Base-by-base conservation (phyloP, 306 rosid genomes). In the Mucuna pruriens region DNA sequence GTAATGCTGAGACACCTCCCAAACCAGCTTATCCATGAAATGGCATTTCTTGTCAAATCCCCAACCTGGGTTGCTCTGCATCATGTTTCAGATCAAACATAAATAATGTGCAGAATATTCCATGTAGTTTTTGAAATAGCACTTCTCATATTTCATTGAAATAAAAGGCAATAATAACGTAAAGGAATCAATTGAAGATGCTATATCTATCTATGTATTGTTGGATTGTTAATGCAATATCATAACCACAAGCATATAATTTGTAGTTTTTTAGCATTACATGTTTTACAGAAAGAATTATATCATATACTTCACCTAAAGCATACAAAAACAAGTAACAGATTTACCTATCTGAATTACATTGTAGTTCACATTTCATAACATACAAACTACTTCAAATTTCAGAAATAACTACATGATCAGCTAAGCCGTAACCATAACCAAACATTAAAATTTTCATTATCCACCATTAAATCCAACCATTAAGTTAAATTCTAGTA, bases 1-100 rank as follows among this genome's bases (percentile, higher is more conserved):
- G 90, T 89, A 86, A 52, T 83, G 95, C 85, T 89, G 88, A 64
- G 95, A 90, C 77, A 90, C 90, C 82, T 87, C 87, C 75, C 75
- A 16, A 61, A 89, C 95, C 17, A 95, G 88, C 82, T 90, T 91
- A 71, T 95, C 95, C 97, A 95, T 93, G 90, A 91, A 90, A 82
- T 90, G 94, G 78, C 93, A 93, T 86, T 93, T 95, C 91, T 77
- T 88, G 90, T 91, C 89, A 81, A 89, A 93, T 84, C 94, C 97
- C 98, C 99, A 93, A 15, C 98, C 93, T 31, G 98, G 93, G 85
- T 95, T 95, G 88, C 96, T 93, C 99, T 61, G 91, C 89, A 86
- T 60, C 82, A 74, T 6, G 17, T 75, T 62, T 33, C 74, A 82
- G 75, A 74, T 42, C 66, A 79, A 81, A 46, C 66, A 52, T 84